Evolutionary conservation across 257 asterid genomes (phyloP).

Genomic region (Jacaranda mimosifolia): DNA sequence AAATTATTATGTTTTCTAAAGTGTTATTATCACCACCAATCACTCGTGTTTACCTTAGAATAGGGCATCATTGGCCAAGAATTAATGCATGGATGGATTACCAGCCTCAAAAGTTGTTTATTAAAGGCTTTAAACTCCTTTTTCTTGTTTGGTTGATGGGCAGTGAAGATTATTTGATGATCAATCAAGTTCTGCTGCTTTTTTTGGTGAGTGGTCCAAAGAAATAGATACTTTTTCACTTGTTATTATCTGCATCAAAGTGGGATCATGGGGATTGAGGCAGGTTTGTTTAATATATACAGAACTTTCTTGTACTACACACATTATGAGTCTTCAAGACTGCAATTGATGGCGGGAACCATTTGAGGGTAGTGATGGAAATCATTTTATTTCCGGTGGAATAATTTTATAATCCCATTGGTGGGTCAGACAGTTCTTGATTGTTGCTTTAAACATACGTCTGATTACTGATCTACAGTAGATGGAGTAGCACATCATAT

Average conservation of each 20-base stretch:
- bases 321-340: slow-evolving; percentile 32
- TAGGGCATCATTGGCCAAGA: not conserved
- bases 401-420: slow-evolving; percentile 3
- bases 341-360: slow-evolving; percentile 34
- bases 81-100: not conserved
- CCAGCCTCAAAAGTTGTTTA: not conserved
- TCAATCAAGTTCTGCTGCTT: slow-evolving; percentile 17
- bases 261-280: slow-evolving; percentile 18
- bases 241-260: slow-evolving; percentile 11
- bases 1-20: slow-evolving; percentile 34
- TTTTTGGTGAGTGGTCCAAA: slow-evolving; percentile 34
- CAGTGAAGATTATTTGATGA: slow-evolving; percentile 18
- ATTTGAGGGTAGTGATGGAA: slow-evolving; percentile 28
- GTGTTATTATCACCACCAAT: slow-evolving; percentile 29
- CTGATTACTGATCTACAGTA: not conserved
- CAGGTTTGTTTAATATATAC: not conserved
- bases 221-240: slow-evolving; percentile 14
- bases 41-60: slow-evolving; percentile 8
- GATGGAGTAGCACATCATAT: too few species aligned
- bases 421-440: not conserved
- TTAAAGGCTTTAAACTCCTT: not conserved
- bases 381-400: slow-evolving; percentile 33
- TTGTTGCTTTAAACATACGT: slow-evolving; percentile 26
- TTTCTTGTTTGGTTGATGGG: not conserved
- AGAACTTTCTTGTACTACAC: not conserved